Conservation (phyloP, 129 eudicot genomes). For the Pulicaria dysenterica region DNA sequence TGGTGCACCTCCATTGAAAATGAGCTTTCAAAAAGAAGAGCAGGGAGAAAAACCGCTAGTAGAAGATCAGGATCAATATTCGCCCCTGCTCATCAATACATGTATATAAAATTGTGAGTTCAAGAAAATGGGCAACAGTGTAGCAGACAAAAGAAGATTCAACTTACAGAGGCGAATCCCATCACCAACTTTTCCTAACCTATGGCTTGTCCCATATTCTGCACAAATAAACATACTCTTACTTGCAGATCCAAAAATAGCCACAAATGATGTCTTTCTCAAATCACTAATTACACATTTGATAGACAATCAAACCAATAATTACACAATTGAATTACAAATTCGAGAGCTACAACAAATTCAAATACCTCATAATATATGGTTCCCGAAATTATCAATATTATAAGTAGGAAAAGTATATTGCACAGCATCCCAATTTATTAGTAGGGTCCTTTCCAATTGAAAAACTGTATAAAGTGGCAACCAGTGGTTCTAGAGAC, state of each 20-base stretch:
- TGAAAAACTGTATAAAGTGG: too few species aligned
- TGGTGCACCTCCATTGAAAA: conserved; percentile 97
- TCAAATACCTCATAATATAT: too few species aligned
- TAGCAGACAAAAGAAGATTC: neutral
- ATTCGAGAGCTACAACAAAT: too few species aligned
- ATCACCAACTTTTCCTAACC: conserved; percentile 79
- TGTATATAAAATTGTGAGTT: neutral
- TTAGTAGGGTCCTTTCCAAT: too few species aligned
- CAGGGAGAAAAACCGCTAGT: conserved; percentile 92
- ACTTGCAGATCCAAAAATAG: neutral
- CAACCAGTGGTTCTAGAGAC: too few species aligned
- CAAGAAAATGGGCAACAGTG: neutral
- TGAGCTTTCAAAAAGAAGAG: conserved; percentile 92
- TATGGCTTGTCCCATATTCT: conserved; percentile 85
- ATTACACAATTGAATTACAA: too few species aligned
- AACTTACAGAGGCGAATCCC: conserved; percentile 91
- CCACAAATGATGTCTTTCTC: neutral
- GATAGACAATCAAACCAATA: too few species aligned
- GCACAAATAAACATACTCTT: conserved; percentile 26
- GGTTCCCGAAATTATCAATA: too few species aligned
- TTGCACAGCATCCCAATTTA: too few species aligned
- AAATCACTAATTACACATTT: too few species aligned
- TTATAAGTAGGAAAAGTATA: too few species aligned
- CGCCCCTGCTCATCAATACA: conserved; percentile 63
- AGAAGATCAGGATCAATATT: conserved; percentile 88